Evolutionary conservation across 2,329 filamentous ascomycete species (phyloP), one percentile per base, ranked within the genome.

Genomic region (Dactylella cylindrospora): DNA sequence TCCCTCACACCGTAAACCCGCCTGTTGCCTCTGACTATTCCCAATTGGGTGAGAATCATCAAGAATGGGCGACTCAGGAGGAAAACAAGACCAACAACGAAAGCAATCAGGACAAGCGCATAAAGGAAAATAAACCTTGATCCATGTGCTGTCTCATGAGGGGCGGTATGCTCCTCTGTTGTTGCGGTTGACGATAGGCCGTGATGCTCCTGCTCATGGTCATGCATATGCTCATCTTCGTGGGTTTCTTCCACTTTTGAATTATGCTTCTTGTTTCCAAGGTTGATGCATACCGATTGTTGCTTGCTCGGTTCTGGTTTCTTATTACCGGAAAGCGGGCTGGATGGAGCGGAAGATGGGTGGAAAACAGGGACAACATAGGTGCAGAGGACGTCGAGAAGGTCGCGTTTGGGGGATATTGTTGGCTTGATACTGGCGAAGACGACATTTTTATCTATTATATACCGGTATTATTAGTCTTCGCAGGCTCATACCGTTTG

Each of bases 1-100:
- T 62, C 57, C 15, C 57, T 35, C 0, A 62, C 57, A 8, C 57
- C 57, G 9, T 62, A 62, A 13, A 62, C 57, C 20, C 49, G 36
- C 26, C 49, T 41, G 31, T 45, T 54, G 0, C 49, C 43, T 12
- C 45, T 49, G 9, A 62, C 49, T 8, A 62, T 50, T n/a, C 57
- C 57, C 10, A 62, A 17, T n/a, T 62, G 53, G 4, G 57, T 62
- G n/a, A 62, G 43, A 38, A 64, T 35, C 59, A 64, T 64, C 26
- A 64, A 26, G 33, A 64, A 51, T n/a, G 59, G 59, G 5, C 59
- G 44, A 5, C 50, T 51, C 19, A 64, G 46, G 0, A 64, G 28
- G 26, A 54, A 64, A 10, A 36, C 40, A 13, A 64, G 15, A 12
- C 50, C 59, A 4, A 49, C 9, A 3, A 31, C 39, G 22, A 64